Evolutionary conservation across 2,329 filamentous ascomycete species (phyloP), one percentile per base, ranked within the genome.

Genomic region (Sarocladiaceae sp.): DNA sequence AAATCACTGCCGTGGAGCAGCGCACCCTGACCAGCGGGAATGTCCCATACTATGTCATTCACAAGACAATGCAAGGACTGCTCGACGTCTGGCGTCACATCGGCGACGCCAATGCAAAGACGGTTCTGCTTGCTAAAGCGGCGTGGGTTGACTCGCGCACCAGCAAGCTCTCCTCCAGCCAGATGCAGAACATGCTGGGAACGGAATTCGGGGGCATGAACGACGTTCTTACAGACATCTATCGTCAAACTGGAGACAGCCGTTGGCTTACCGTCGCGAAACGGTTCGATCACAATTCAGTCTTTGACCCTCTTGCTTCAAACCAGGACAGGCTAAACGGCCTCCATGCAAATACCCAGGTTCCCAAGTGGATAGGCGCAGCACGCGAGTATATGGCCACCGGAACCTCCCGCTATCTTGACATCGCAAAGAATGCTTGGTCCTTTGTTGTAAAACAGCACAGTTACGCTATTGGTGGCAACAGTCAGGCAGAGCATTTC

Each of bases 141-240:
- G 64, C 63, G 0, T 79, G 77, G 77, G 76, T 79, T 1, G 73
- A 79, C 40, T 55, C 61, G 1, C 71, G 76, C 3, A 80, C 77
- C 1, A 57, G 59, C 15, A 66, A 66, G 35, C 58, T 79, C 12
- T 72, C 62, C 54, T 67, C 69, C 18, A 54, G 42, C 11, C 66
- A 76, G 58, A 77, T 79, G 75, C 77, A 80, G 49, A 58, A 52
- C 2, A 66, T 79, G 60, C 56, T 80, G 56, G 59, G 66, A 5
- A 78, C 75, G 1, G 77, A 79, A 57, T 78, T 75, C 36, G 77
- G 77, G 6, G 77, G 76, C 28, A 79, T 79, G 75, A 77, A 76
- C 57, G 77, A 78, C 22, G 66, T 78, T 3, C 57, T 80, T 5
- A 68, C 76, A 1, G 70, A 76, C 36, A 61, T 80, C 11, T 76